Conservation (phyloP, 2,329 filamentous ascomycete genomes). For the Penicillium hordei region DNA sequence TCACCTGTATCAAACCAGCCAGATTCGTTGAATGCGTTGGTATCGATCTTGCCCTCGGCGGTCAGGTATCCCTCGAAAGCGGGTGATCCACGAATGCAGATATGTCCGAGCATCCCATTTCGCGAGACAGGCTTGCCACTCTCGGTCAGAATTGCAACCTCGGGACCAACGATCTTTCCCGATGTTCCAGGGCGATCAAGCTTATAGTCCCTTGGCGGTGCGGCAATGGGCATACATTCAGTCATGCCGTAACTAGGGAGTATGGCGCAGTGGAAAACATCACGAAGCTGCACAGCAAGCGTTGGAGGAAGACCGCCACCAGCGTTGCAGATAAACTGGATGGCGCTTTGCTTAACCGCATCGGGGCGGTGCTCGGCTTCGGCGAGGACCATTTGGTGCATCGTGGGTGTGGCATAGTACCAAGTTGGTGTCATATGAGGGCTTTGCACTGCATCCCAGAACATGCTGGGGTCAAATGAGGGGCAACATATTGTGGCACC, state of each 20-base stretch:
- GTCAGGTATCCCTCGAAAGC: conserved; percentile 47
- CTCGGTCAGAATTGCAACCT: conserved; percentile 51
- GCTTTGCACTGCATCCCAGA: conserved; percentile 56
- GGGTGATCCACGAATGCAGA: conserved; percentile 54
- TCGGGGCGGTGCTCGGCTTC: conserved; percentile 44
- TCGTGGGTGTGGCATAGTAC: conserved; percentile 60
- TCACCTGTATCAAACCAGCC: conserved; percentile 60
- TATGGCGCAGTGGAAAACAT: conserved; percentile 54
- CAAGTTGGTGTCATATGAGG: conserved; percentile 49
- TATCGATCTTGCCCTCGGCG: conserved; percentile 15
- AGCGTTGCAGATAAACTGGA: conserved; percentile 58
- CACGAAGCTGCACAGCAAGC: conserved; percentile 50
- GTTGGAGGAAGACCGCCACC: conserved; percentile 56
- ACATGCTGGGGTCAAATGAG: conserved; percentile 56
- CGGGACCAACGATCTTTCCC: conserved; percentile 53
- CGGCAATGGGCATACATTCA: conserved; percentile 60
- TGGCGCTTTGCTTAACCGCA: conserved; percentile 46
- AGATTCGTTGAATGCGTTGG: conserved; percentile 43
- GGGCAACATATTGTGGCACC: conserved; percentile 57
- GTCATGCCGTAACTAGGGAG: conserved; percentile 62
- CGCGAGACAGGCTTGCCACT: conserved; percentile 35
- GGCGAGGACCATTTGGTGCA: conserved; percentile 57
- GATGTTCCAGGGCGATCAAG: conserved; percentile 56
- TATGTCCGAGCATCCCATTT: conserved; percentile 46
- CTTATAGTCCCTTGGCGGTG: conserved; percentile 54